phyloP scores from a whole-genome alignment of 257 asterid species.

The Oldenlandia corymbosa region DNA sequence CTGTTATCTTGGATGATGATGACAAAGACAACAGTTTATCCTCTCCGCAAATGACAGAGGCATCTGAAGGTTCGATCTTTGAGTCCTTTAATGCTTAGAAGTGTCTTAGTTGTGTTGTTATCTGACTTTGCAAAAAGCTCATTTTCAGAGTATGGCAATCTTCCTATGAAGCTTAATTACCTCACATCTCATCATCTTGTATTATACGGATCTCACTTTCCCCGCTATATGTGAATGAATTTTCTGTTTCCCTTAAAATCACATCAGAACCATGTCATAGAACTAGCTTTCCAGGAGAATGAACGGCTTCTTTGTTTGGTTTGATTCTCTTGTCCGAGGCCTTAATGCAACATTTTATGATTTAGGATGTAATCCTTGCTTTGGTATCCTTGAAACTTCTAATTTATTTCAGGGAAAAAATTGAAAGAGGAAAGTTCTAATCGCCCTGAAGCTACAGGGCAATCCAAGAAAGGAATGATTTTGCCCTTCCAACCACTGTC shows the following conservation, averaged over 20 bases:
- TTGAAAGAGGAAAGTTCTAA: not conserved
- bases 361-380: not conserved
- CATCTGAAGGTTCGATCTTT: conserved; percentile 21
- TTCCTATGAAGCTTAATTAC: not conserved
- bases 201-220: too few relatives aligned
- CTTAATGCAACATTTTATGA: not conserved
- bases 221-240: not conserved
- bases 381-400: not conserved
- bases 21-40: conserved; percentile 15
- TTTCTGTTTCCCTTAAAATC: not conserved
- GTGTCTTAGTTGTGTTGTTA: not conserved
- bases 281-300: not conserved
- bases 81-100: not conserved
- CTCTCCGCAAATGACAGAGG: conserved; percentile 1
- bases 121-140: not conserved
- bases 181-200: too few relatives aligned
- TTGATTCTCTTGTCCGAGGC: not conserved
- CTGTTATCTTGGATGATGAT: conserved; percentile 22
- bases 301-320: not conserved
- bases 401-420: not conserved
- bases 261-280: not conserved
- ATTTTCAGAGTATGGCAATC: not conserved
- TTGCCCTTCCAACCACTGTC: conserved; percentile 50
- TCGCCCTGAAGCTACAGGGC: conserved; percentile 5
- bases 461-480: conserved; percentile 36